Base-by-base conservation (phyloP, 768 basidiomycete species). In the Mycena vitilis region DNA sequence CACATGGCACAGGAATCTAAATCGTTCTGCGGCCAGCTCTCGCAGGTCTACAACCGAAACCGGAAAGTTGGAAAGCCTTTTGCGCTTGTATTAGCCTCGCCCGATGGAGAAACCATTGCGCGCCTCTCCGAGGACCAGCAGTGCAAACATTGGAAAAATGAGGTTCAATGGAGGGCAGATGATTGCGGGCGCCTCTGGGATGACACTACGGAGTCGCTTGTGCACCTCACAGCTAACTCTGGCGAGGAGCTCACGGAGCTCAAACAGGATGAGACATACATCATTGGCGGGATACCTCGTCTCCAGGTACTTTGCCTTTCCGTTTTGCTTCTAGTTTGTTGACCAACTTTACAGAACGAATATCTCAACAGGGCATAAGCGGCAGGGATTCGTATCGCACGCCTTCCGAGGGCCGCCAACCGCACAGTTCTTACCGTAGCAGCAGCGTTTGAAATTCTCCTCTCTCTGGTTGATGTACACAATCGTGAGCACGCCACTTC, bases 361-460 rank as follows among this genome's bases (percentile, higher is more conserved):
- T 99, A 97, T 77, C 84, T 93, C 65, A 86, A 95, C 78, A 98
- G 96, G 79, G 95, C 98, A 4, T 83, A 87, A 44, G 82, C 82
- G 58, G 87, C 91, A 45, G 87, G 87, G 8, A 86, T 98, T 60
- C 87, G 91, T 49, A 92, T 95, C 47, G 98, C 96, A 5, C 91
- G 94, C 56, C 87, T 99, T 63, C 98, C 98, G 4, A 98, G 99
- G 62, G 94, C 64, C 86, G 30, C 91, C 38, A 96, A 96, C 12
- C 89, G 98, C 68, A 99, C 98, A 75, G 95, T 99, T 37, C 84
- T 99, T 69, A 99, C 98, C 1, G 96, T 99, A 61, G 98, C 99
- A 79, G 97, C 98, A 81, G 92, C 92, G 36, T 93, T 96, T 75
- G 95, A 97, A 78, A 98, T 99, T 71, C 83, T 99, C 63, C 78